Evolutionary conservation across 2,329 filamentous ascomycete species (phyloP), one percentile per base, ranked within the genome.

Genomic region (Cladophialophora chaetospira): DNA sequence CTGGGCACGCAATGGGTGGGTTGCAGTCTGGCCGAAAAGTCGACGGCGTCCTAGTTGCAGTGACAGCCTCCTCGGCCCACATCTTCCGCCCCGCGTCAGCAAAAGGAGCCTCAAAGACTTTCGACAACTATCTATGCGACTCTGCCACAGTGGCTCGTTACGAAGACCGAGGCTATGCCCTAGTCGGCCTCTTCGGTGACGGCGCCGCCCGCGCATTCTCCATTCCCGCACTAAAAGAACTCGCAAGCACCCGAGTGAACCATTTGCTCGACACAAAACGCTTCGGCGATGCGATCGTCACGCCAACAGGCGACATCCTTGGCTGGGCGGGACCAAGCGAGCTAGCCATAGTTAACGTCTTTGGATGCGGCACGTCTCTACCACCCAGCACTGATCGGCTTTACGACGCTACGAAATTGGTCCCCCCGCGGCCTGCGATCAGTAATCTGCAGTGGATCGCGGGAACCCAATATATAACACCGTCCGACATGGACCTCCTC

Each of bases 361-460:
- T 91, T 85, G 93, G 92, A 11, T 83, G 84, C 1, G 89, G 88
- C 3, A 78, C 85, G 59, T 73, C 78, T 25, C 75, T 89, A 60
- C 83, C 81, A 57, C 84, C 80, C 50, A 79, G 77, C 13, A 75
- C 83, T n/a, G 92, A 97, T 69, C 84, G 79, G 5, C 79, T 99
- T 2, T 84, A 89, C 72, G 96, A 97, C 69, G 86, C 89, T 0
- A 80, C 88, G 56, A 82, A 89, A 0, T 69, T 82, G 13, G 81
- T 88, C 19, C 93, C 92, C 1, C 81, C 90, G 10, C 85, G 94
- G 2, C 94, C 94, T 1, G 96, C 91, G 0, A 99, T 99, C 58
- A 95, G 89, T 17, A 96, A 95, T 67, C 74, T 99, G 33, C 91
- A 97, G 73, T 99, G 94, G 94, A 91, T 99, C 50, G 88, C 91